A percentile compares a stretch with the other conserved stretches of the same genome.
Conservation (phyloP, 495 filamentous ascomycete genomes). For the Talaromyces stipitatus region DNA sequence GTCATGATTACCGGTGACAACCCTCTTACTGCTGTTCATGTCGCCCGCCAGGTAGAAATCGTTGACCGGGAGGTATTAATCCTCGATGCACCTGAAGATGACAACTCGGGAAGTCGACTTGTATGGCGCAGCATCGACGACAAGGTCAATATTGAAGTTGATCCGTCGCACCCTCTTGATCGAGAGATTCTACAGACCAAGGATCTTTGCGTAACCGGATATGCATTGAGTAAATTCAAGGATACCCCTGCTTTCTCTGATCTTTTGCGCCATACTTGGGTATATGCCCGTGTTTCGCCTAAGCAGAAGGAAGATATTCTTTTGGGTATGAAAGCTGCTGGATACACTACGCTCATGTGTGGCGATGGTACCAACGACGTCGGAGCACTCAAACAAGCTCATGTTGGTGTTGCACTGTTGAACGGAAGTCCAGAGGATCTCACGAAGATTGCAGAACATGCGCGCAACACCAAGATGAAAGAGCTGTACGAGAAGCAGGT, state of each 20-base stretch:
- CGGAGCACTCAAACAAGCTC: slow-evolving; percentile 95
- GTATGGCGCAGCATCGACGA: slow-evolving; percentile 97
- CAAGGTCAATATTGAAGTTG: slow-evolving; percentile 76
- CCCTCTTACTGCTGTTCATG: slow-evolving; percentile 90
- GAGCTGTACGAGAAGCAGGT: slow-evolving; percentile 97
- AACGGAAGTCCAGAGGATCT: slow-evolving; percentile 92
- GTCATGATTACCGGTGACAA: slow-evolving; percentile 99
- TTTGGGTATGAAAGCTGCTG: slow-evolving; percentile 86
- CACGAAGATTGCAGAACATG: slow-evolving; percentile 84
- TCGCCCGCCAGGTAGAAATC: slow-evolving; percentile 93
- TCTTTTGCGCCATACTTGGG: slow-evolving; percentile 85
- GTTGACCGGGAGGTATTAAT: slow-evolving; percentile 94
- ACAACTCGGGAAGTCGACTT: slow-evolving; percentile 68
- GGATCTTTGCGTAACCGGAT: slow-evolving; percentile 94
- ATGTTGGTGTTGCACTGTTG: slow-evolving; percentile 91
- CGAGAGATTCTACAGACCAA: slow-evolving; percentile 73
- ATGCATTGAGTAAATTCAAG: slow-evolving; percentile 85
- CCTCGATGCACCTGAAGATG: slow-evolving; percentile 89
- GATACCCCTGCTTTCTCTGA: slow-evolving; percentile 62
- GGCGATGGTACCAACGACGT: slow-evolving; percentile 99
- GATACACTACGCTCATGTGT: slow-evolving; percentile 98
- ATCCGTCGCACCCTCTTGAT: slow-evolving; percentile 76
- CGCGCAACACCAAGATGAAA: slow-evolving; percentile 92
- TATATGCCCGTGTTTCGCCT: slow-evolving; percentile 95
- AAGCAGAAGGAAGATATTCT: slow-evolving; percentile 99